Evolutionary conservation across 2,329 filamentous ascomycete genomes (phyloP).

Genomic region (Chaetomium sp.): DNA sequence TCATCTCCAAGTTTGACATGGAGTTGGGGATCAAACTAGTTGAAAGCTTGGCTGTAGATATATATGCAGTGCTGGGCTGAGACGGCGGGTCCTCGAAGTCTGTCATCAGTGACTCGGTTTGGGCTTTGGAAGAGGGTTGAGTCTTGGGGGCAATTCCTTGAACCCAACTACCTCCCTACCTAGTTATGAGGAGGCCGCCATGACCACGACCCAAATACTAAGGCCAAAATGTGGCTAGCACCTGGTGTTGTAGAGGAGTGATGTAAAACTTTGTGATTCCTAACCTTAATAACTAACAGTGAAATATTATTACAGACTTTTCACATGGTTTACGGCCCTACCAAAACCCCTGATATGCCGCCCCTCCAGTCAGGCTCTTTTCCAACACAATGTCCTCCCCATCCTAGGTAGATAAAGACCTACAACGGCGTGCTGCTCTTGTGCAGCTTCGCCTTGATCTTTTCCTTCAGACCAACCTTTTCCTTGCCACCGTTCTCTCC

Average conservation of each 20-base stretch:
- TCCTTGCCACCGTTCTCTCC: slow-evolving; percentile 35
- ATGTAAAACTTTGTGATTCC: background rate
- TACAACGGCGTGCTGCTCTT: slow-evolving; percentile 40
- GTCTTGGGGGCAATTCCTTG: background rate
- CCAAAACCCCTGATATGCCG: slow-evolving; percentile 11
- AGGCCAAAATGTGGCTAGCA: too few species aligned
- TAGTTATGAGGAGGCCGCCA: too few species aligned
- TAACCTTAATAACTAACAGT: background rate
- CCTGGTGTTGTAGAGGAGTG: too few species aligned
- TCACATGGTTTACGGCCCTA: background rate
- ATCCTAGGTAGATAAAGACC: too few species aligned
- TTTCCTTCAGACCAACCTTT: slow-evolving; percentile 56
- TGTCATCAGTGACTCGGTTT: background rate
- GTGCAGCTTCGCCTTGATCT: slow-evolving; percentile 72
- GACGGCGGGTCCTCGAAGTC: background rate
- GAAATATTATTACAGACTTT: background rate
- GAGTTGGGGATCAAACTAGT: background rate
- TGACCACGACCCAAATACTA: too few species aligned
- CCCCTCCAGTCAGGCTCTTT: background rate
- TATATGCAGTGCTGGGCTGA: too few species aligned
- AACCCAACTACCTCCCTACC: too few species aligned
- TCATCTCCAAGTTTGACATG: background rate
- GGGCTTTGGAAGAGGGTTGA: background rate
- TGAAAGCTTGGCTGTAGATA: background rate
- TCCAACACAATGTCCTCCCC: background rate